Base-by-base conservation (phyloP, 176 grass and related monocot genomes). In the Triticum monococcum region DNA sequence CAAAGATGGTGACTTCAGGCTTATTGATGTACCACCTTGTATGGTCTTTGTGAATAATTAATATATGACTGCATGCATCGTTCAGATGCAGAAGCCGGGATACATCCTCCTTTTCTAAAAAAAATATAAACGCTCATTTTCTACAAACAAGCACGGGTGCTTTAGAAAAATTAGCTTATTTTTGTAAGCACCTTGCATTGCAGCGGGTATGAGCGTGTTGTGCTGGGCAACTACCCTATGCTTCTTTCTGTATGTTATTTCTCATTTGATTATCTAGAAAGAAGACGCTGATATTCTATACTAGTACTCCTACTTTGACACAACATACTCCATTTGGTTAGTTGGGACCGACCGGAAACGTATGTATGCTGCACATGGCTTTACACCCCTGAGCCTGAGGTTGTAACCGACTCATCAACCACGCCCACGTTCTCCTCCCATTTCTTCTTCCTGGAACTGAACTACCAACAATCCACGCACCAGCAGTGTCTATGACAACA, bases 301-400 rank as follows among this genome's bases (percentile, higher is more conserved):
- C 18, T 2, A 59, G 50, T 54, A 6, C 18, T 20, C 54, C 23
- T 73, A 46, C 38, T 6, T 73, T 46, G 23, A 4, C 24, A 16
- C 5, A 14, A 14, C 3, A 16, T 45, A 4, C 41, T 28, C 23
- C 23, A 75, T 75, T 9, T 28, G 23, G 23, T 48, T 75, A 28
- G 72, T 59, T 59, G 54, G 18, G 18, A 57, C 54, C 16, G 54
- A 41, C 4, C 24, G 7, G 72, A 14, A 30, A 18, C 18, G 9
- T 70, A 70, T 37, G 14, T 77, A 54, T 54, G 46, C 46, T 77
- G 73, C 73, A 77, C 73, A 77, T 77, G 73, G 73, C 45, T 76
- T 76, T 76, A 54, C 73, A 20, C 41, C n/a, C 36, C 48, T 17
- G 5, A 17, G 16, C 18, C 25, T 54, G 45, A 76, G 43, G 14